A percentile compares a stretch with the other conserved stretches of the same genome.
phyloP scores from a whole-genome alignment of 768 basidiomycete species.

The Serendipita sp. region DNA sequence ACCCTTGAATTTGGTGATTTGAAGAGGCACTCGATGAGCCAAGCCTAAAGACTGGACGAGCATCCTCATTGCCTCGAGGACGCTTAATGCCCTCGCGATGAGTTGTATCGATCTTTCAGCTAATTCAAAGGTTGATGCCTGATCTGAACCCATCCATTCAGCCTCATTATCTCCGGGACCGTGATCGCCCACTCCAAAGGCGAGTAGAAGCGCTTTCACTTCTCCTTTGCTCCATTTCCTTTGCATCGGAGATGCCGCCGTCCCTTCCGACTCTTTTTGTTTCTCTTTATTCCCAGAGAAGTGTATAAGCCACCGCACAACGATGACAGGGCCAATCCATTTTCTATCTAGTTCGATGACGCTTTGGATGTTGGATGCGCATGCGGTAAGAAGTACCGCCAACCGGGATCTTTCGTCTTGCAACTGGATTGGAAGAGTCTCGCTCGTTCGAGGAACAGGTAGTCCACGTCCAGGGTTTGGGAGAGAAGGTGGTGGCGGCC shows the following conservation, averaged over 20 bases:
- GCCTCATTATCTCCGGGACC: neutral
- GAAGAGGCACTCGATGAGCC: neutral
- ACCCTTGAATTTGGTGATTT: neutral
- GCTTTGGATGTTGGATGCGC: constrained; percentile 35
- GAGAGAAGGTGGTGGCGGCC: constrained; percentile 19
- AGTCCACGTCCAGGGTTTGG: constrained; percentile 16
- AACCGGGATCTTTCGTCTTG: constrained; percentile 34
- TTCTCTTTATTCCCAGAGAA: neutral
- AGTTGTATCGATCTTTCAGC: neutral
- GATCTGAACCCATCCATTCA: neutral
- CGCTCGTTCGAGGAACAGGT: constrained; percentile 14
- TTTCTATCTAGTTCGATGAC: constrained; percentile 33
- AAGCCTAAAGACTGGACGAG: neutral
- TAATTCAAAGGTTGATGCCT: neutral
- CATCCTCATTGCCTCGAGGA: neutral
- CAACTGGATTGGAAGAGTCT: constrained; percentile 29
- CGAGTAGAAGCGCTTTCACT: neutral
- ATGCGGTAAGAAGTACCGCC: constrained; percentile 35
- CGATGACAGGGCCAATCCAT: constrained; percentile 34
- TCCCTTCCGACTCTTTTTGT: neutral
- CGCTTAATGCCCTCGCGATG: neutral
- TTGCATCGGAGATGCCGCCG: neutral
- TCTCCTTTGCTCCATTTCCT: neutral
- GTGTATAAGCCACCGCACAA: constrained; percentile 43
- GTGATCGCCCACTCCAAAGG: neutral